phyloP scores from a whole-genome alignment of 2,329 filamentous ascomycete genomes.

The Cladophialophora yegresii region DNA sequence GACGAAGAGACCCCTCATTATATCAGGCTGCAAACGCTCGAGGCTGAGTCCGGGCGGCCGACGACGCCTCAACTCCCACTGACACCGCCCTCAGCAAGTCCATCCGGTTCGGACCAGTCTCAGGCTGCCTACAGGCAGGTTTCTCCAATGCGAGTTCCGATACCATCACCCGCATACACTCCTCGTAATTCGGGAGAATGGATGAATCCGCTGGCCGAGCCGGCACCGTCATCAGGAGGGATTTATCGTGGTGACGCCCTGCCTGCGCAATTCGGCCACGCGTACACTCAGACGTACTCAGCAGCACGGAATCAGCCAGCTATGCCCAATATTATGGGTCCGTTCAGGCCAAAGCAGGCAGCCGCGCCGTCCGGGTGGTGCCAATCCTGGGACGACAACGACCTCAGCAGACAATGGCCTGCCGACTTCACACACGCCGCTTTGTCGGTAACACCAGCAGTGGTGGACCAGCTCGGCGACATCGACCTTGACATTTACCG shows the following conservation, averaged over 20 bases:
- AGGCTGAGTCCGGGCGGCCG: not conserved
- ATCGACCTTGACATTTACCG: constrained; percentile 16
- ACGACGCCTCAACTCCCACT: constrained; percentile 6
- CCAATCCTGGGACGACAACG: constrained; percentile 6
- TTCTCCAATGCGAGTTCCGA: constrained; percentile 13
- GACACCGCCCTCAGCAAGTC: constrained; percentile 15
- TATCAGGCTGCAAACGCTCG: constrained; percentile 18
- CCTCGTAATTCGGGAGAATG: constrained; percentile 13
- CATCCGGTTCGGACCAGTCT: constrained; percentile 5
- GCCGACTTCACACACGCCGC: constrained; percentile 15
- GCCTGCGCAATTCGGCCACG: not conserved
- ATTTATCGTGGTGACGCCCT: not conserved
- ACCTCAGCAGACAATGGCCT: constrained; percentile 13
- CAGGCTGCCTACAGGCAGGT: constrained; percentile 3
- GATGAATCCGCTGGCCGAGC: not conserved
- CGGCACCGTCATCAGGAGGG: not conserved
- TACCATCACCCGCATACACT: constrained; percentile 20
- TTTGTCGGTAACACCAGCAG: constrained; percentile 18
- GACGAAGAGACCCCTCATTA: constrained; percentile 21
- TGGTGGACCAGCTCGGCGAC: constrained; percentile 12
- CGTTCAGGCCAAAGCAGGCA: constrained; percentile 12
- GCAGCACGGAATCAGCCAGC: constrained; percentile 10
- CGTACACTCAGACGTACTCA: not conserved
- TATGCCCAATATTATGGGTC: constrained; percentile 9
- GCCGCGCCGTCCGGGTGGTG: constrained; percentile 3